phyloP scores from a whole-genome alignment of 2,329 filamentous ascomycete genomes.

The Proliferodiscus dingleyae region DNA sequence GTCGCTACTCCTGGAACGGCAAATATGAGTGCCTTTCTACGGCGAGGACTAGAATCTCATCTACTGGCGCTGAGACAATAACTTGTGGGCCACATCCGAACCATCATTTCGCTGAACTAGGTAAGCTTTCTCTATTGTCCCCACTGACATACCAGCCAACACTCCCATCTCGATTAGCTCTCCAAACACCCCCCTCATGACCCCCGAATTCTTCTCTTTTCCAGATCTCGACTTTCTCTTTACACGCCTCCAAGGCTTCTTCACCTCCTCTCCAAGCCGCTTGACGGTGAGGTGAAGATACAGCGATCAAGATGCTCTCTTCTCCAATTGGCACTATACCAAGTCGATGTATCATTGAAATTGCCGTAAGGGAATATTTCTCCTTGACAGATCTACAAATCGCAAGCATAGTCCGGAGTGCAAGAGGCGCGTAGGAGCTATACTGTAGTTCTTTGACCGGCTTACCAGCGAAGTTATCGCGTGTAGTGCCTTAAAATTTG shows the following conservation, averaged over 20 bases:
- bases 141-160: conserved; percentile 19
- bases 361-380: conserved; percentile 63
- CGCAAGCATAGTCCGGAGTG: conserved; percentile 61
- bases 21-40: too few species aligned
- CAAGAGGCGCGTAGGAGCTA: conserved; percentile 66
- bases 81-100: too few species aligned
- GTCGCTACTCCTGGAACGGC: too few species aligned
- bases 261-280: conserved; percentile 86
- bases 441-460: conserved; percentile 73
- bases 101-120: too few species aligned
- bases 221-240: conserved; percentile 89
- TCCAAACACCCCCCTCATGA: conserved; percentile 73
- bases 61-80: too few species aligned
- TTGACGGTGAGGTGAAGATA: conserved; percentile 76
- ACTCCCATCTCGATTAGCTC: conserved; percentile 75
- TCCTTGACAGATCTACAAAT: conserved; percentile 55
- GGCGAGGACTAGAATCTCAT: too few species aligned
- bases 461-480: conserved; percentile 67
- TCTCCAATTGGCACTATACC: conserved; percentile 85
- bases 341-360: conserved; percentile 79
- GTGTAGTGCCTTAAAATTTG: conserved; percentile 59
- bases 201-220: conserved; percentile 84
- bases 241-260: conserved; percentile 82
- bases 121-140: conserved; percentile 2
- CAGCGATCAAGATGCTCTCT: conserved; percentile 86